Evolutionary conservation across 306 rosid species (phyloP).

Genomic region (Sicyos edulis): DNA sequence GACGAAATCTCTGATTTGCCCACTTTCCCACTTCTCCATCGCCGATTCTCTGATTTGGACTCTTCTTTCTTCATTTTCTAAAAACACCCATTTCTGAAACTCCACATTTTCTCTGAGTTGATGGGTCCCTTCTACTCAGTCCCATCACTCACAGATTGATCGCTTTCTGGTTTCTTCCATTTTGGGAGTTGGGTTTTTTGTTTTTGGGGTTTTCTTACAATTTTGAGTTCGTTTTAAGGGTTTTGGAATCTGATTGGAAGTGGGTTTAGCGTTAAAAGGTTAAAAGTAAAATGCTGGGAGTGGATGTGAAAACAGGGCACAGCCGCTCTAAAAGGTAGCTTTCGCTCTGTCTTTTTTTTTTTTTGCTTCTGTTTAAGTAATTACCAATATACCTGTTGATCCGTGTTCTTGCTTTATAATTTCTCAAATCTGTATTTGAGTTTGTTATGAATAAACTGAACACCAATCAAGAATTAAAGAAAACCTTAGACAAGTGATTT

Average conservation of each 20-base stretch:
- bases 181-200: not conserved
- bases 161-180: not conserved
- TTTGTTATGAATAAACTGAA: not conserved
- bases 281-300: conserved; percentile 46
- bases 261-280: conserved; percentile 32
- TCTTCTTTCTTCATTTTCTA: not conserved
- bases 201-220: not conserved
- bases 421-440: not conserved
- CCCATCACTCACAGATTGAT: too few relatives aligned
- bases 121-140: too few relatives aligned
- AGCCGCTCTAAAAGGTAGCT: conserved; percentile 71
- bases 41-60: too few relatives aligned
- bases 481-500: too few relatives aligned
- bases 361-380: not conserved
- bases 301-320: conserved; percentile 47
- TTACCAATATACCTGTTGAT: conserved; percentile 8
- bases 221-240: not conserved
- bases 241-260: conserved; percentile 28
- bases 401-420: not conserved
- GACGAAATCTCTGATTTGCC: too few relatives aligned
- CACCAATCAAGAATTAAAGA: too few relatives aligned
- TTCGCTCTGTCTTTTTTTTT: not conserved
- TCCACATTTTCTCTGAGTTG: too few relatives aligned
- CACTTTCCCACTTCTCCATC: too few relatives aligned
- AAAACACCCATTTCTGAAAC: not conserved